Conservation (phyloP, 75 land plant genomes). For the Isoetes taiwanensis region DNA sequence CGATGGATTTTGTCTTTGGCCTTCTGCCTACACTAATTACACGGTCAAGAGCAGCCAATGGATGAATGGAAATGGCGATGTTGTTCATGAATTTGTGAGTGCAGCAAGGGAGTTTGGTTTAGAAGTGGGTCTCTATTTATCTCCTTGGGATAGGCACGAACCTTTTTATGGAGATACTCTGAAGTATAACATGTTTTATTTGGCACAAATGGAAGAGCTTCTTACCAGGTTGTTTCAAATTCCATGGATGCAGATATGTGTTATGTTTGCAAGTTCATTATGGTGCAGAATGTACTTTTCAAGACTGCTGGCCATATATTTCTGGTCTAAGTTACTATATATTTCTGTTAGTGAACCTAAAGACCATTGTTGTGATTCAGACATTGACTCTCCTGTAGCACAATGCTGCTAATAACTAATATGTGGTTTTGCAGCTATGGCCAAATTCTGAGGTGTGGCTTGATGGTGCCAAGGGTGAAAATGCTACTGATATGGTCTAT, state of each 20-base stretch:
- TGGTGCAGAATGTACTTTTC: background rate
- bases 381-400: background rate
- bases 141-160: constrained; percentile 98
- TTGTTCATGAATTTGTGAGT: constrained; percentile 46
- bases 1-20: constrained; percentile 98
- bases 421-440: constrained; percentile 51
- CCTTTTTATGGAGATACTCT: constrained; percentile 51
- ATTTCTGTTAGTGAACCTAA: background rate
- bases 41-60: constrained; percentile 53
- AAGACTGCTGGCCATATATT: background rate
- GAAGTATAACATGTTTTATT: constrained; percentile 69
- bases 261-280: background rate
- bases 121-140: constrained; percentile 77
- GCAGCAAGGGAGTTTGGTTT: constrained; percentile 46
- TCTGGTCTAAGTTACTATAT: background rate
- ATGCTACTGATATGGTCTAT: constrained; percentile 71
- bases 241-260: background rate
- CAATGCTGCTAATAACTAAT: background rate
- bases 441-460: constrained; percentile 75
- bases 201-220: constrained; percentile 77
- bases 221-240: constrained; percentile 34
- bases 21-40: constrained; percentile 64
- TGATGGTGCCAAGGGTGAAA: constrained; percentile 77
- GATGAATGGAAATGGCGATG: constrained; percentile 65
- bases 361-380: background rate